phyloP scores from a whole-genome alignment of 495 filamentous ascomycete genomes.

The Margaritispora aquatica region DNA sequence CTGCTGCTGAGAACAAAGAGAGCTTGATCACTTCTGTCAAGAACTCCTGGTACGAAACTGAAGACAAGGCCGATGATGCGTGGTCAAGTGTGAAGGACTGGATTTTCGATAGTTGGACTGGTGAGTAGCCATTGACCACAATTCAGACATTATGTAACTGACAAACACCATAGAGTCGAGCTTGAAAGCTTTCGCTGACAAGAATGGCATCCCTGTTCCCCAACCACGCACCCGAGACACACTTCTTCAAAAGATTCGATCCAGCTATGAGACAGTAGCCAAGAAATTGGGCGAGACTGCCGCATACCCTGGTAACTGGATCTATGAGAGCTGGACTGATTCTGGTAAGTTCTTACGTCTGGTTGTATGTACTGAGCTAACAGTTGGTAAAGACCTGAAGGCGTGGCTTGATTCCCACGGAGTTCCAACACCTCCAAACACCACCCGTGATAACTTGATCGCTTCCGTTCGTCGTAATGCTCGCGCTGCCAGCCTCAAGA shows the following conservation, averaged over 20 bases:
- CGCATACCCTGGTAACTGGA: constrained; percentile 90
- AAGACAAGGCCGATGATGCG: constrained; percentile 64
- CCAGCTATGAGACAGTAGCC: constrained; percentile 75
- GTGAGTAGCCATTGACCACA: constrained; percentile 36
- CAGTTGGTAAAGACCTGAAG: not conserved
- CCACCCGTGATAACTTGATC: constrained; percentile 80
- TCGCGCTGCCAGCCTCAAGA: constrained; percentile 62
- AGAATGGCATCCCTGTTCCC: constrained; percentile 71
- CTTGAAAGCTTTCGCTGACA: constrained; percentile 88
- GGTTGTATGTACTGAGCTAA: not conserved
- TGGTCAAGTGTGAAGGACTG: constrained; percentile 74
- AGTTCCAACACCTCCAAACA: constrained; percentile 80
- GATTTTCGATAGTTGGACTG: constrained; percentile 77
- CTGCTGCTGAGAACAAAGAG: constrained; percentile 57
- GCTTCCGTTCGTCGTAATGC: constrained; percentile 88
- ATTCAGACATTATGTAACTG: constrained; percentile 8
- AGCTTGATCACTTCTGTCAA: constrained; percentile 62
- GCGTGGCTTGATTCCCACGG: constrained; percentile 62
- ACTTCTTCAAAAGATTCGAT: constrained; percentile 67
- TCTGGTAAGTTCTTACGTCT: constrained; percentile 40
- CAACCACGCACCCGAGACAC: constrained; percentile 83
- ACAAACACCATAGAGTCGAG: constrained; percentile 50
- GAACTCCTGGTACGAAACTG: constrained; percentile 65
- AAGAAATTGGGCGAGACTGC: constrained; percentile 78
- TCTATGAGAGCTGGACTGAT: constrained; percentile 83